Base-by-base conservation (phyloP, 192 early-diverging fungal species). In the Backusella psychrophila region DNA sequence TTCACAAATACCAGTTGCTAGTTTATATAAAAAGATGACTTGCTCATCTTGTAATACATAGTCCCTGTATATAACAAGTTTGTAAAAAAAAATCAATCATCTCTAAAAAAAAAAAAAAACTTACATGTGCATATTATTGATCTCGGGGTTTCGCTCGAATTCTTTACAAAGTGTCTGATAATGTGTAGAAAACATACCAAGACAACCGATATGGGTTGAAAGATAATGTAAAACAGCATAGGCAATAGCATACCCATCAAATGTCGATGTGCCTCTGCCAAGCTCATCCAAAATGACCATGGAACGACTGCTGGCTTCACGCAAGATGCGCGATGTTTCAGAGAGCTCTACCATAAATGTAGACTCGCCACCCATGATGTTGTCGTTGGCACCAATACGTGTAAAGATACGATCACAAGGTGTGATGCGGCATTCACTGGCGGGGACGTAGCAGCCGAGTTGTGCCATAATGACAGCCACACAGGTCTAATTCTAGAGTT, bases 281-380 rank as follows among this genome's bases (percentile, higher is more conserved):
- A 99, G 89, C 86, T 99, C 97, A 83, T 99, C 98, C 56, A 99
- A 81, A 74, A 99, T 96, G 4, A 98, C 97, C 74, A 99, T 89
- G 8, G 95, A 97, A 0, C 88, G 86, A 2, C 91, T 92, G 6
- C 97, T 97, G 0, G 98, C 97, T 77, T 99, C 93, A 38, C 90
- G 87, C 67, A 99, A 77, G 74, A 99, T 98, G 65, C 91, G 94
- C 36, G 93, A 91, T 0, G 98, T 99, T 83, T 99, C 98, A 19
- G 90, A 86, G 71, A 99, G 87, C 80, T 99, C 98, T 0, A 94
- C 91, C 96, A 98, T 98, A 79, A 99, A 99, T 6, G 98, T 99
- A 17, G 94, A 96, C 56, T 97, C 93, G 4, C 97, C 97, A 0
- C 93, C 92, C 33, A 98, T 80, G 79, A 99, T 93, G 77, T 96